Evolutionary conservation across 1,139 yeast species (phyloP).

Genomic region (Suhomyces panamericanus): DNA sequence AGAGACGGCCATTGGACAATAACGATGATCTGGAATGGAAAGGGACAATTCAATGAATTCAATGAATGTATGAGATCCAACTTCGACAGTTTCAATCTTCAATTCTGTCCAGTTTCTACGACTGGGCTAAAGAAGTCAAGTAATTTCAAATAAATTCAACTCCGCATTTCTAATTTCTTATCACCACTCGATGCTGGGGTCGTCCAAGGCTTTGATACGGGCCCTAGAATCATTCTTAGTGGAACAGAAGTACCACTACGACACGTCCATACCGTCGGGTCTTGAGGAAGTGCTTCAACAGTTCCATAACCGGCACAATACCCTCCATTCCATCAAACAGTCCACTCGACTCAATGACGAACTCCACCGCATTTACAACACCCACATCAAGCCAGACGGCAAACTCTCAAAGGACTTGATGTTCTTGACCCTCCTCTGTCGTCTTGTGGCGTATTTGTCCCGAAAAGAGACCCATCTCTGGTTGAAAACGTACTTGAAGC

Average conservation of each 20-base stretch:
- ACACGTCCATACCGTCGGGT: conserved; percentile 4
- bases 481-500: conserved; percentile 52
- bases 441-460: conserved; percentile 41
- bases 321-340: conserved; percentile 35
- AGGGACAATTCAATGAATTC: too few species aligned
- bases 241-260: conserved; percentile 25
- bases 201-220: conserved; percentile 35
- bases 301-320: conserved; percentile 42
- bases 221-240: conserved; percentile 33
- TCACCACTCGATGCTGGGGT: conserved; percentile 27
- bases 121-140: not conserved
- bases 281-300: conserved; percentile 21
- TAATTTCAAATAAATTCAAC: not conserved
- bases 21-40: too few species aligned
- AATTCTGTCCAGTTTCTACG: too few species aligned
- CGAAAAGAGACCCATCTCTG: conserved; percentile 47
- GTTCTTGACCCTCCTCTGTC: conserved; percentile 48
- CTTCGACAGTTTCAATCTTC: too few species aligned
- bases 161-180: not conserved
- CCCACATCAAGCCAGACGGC: conserved; percentile 34
- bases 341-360: conserved; percentile 50
- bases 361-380: conserved; percentile 44
- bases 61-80: too few species aligned
- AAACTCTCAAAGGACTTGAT: conserved; percentile 37
- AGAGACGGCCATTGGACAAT: not conserved